These are phyloP conservation scores for Collybia sordida DNA, from an alignment of 768 basidiomycete genomes.

Conservation along the genomic window DNA sequence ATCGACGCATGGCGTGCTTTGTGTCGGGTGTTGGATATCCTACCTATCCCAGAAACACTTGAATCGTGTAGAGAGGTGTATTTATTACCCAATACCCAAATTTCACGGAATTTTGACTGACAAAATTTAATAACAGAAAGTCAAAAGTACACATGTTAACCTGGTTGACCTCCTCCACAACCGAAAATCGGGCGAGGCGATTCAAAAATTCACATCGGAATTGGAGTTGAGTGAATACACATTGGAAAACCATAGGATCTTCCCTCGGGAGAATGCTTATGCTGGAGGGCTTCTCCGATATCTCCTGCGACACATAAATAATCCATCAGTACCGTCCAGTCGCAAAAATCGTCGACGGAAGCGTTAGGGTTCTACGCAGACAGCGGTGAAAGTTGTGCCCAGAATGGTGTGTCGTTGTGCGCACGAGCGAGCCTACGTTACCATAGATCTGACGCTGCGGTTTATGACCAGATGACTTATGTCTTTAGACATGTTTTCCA, in stretches of 20 bases:
- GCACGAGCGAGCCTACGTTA: too few species aligned
- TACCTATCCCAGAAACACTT: slow-evolving; percentile 25
- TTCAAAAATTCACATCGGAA: slow-evolving; percentile 23
- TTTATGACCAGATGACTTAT: too few species aligned
- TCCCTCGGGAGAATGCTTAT: slow-evolving; percentile 27
- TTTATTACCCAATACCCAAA: neutral
- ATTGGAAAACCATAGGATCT: slow-evolving; percentile 18
- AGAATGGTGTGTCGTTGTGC: too few species aligned
- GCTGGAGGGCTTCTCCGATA: slow-evolving; percentile 30
- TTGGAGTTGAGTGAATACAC: slow-evolving; percentile 31
- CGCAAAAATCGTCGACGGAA: too few species aligned
- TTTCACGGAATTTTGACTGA: neutral
- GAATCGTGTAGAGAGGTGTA: slow-evolving; percentile 25
- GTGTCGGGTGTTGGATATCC: slow-evolving; percentile 22
- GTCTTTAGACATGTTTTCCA: too few species aligned
- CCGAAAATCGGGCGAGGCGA: neutral
- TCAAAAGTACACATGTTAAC: slow-evolving; percentile 33
- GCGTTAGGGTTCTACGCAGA: too few species aligned
- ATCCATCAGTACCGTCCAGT: slow-evolving; percentile 3
- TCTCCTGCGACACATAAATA: slow-evolving; percentile 28
- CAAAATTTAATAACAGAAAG: slow-evolving; percentile 16
- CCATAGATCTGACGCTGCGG: too few species aligned
- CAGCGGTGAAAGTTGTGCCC: too few species aligned
- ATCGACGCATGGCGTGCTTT: slow-evolving; percentile 27
- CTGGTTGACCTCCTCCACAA: slow-evolving; percentile 36